Evolutionary conservation across 352 stramenopile species (phyloP).

Genomic region (Ophiocytium majus): DNA sequence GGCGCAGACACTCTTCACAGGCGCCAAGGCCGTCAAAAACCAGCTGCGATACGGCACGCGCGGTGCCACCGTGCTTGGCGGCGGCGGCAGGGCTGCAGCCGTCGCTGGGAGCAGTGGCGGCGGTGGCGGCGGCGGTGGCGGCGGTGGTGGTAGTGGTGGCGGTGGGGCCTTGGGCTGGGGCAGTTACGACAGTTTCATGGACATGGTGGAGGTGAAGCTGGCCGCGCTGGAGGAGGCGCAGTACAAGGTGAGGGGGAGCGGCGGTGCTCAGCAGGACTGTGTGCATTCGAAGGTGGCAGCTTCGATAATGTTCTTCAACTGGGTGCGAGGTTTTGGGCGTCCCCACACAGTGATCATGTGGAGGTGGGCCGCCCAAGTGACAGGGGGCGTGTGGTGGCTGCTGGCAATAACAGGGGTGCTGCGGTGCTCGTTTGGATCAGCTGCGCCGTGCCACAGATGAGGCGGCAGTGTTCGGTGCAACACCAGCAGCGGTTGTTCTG

Average conservation of each 20-base stretch:
- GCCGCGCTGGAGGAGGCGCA: conserved; percentile 4
- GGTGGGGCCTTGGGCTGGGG: not conserved
- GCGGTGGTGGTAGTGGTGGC: not conserved
- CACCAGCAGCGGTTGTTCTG: too few species aligned
- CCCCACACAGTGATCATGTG: not conserved
- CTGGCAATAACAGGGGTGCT: too few species aligned
- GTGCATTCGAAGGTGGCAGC: not conserved
- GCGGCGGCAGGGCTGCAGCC: not conserved
- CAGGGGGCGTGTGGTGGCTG: not conserved
- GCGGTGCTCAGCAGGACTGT: too few species aligned
- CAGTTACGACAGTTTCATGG: not conserved
- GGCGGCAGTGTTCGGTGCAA: too few species aligned
- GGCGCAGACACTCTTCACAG: not conserved
- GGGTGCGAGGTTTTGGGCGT: not conserved
- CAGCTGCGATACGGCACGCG: not conserved
- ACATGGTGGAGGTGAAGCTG: conserved; percentile 10
- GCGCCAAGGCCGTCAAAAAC: not conserved
- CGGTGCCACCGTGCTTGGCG: not conserved
- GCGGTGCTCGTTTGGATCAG: too few species aligned
- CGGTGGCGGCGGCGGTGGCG: not conserved
- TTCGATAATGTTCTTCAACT: not conserved
- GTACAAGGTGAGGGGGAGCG: conserved; percentile 22
- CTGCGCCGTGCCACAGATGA: too few species aligned
- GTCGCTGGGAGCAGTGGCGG: not conserved
- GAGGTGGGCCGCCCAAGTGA: not conserved